Base-by-base conservation (phyloP, 2,329 filamentous ascomycete species). In the Plenodomus lindquistii region DNA sequence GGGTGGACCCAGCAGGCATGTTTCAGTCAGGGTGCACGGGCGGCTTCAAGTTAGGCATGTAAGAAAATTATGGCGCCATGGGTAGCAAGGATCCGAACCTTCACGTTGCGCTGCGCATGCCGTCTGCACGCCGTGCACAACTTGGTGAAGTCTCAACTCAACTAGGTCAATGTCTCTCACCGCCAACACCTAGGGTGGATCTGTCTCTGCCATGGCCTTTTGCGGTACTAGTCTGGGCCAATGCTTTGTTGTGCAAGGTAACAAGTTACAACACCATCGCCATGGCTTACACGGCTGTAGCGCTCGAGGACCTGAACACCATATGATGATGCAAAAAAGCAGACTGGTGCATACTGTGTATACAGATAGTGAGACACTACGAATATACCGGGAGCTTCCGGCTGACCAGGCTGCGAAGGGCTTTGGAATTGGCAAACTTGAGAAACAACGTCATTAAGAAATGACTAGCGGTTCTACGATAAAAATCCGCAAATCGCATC, bases 1-100 rank as follows among this genome's bases (percentile, higher is more conserved):
- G 62, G 50, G 74, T 73, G 48, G 73, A 75, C 52, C 67, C 67
- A 1, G 39, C 59, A 4, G 61, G 65, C 7, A 48, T 74, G 13
- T 75, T 74, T 40, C 71, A 73, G 51, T 57, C 46, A n/a, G 63
- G 60, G 18, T 66, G 66, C 41, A 55, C 57, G 2, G 71, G 70
- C 2, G 67, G 69, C 1, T 73, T 73, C 54, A 73, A 73, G 48
- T 48, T 70, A 1, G 37, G 27, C 17, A 16, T 39, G 19, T 29
- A 24, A 16, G 5, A 16, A 31, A 31, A 7, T 15, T 31, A 13
- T 31, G 27, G 11, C 27, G 11, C 27, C 15, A 15, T 24, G 6
- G 22, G 22, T 5, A 24, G 10, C 22, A 5, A 24, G 22, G 10
- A 6, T 5, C 6, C 22, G 10, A 24, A 31, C 9, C 27, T 31